phyloP scores from a whole-genome alignment of 179 eudicot genomes.

The Gypsophila paniculata region DNA sequence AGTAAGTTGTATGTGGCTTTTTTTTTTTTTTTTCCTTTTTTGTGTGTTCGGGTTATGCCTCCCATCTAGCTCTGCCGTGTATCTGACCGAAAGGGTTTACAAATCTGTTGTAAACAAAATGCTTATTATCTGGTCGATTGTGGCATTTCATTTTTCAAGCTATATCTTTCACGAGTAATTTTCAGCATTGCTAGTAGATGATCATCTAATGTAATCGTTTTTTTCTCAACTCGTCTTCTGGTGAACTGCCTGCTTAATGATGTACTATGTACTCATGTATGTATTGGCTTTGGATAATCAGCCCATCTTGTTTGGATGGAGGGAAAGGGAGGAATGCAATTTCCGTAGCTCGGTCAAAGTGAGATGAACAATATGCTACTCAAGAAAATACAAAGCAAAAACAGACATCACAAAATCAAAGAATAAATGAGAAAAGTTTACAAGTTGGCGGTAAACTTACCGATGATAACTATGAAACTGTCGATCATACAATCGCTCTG shows the following conservation, averaged over 20 bases:
- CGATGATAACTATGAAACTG: background rate
- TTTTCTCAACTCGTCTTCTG: too few relatives aligned
- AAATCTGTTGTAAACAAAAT: conserved; percentile 21
- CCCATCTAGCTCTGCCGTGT: conserved; percentile 18
- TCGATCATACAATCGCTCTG: background rate
- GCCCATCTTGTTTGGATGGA: too few relatives aligned
- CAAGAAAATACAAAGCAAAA: too few relatives aligned
- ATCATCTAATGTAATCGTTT: too few relatives aligned
- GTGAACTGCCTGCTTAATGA: too few relatives aligned
- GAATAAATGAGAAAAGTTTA: background rate
- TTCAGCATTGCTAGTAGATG: too few relatives aligned
- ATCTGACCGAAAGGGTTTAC: conserved; percentile 28
- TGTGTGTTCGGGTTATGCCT: conserved; percentile 1
- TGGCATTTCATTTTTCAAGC: conserved; percentile 2
- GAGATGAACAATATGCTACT: too few relatives aligned
- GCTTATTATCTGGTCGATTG: conserved; percentile 19
- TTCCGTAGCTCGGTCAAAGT: too few relatives aligned
- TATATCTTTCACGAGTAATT: background rate
- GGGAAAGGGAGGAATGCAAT: too few relatives aligned
- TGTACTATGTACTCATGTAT: too few relatives aligned
- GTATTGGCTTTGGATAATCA: too few relatives aligned
- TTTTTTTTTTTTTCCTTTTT: background rate
- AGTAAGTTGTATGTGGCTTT: conserved; percentile 34
- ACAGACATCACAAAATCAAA: background rate
- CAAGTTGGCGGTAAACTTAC: background rate